These are phyloP conservation scores for Sporothrix brunneoviolacea DNA, from an alignment of 2,329 filamentous ascomycete genomes.

Conservation along the genomic window DNA sequence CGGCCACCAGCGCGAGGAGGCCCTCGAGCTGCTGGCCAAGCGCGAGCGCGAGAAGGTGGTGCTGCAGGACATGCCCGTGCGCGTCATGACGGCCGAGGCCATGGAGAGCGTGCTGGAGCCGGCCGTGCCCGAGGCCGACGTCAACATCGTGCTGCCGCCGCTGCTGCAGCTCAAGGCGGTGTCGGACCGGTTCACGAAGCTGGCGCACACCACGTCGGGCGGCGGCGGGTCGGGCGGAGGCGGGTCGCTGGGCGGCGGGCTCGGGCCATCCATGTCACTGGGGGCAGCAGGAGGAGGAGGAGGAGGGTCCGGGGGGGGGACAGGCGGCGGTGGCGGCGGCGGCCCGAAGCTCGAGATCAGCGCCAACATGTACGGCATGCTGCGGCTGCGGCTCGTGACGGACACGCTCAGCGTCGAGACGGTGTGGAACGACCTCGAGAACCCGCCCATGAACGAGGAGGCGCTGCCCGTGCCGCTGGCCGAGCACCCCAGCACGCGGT, in stretches of 20 bases:
- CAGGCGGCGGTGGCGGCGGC: slow-evolving; percentile 9
- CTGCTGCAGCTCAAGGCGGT: slow-evolving; percentile 87
- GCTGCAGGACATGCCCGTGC: slow-evolving; percentile 92
- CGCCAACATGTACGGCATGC: slow-evolving; percentile 88
- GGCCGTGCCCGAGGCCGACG: slow-evolving; percentile 81
- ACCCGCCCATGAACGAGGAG: slow-evolving; percentile 76
- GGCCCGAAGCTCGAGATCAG: slow-evolving; percentile 71
- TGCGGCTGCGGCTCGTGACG: slow-evolving; percentile 72
- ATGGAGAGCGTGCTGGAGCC: slow-evolving; percentile 96
- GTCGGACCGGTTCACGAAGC: slow-evolving; percentile 88
- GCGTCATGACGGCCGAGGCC: slow-evolving; percentile 72
- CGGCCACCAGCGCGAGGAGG: slow-evolving; percentile 35
- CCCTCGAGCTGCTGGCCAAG: slow-evolving; percentile 48
- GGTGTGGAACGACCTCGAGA: slow-evolving; percentile 77
- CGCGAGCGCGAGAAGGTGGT: slow-evolving; percentile 84
- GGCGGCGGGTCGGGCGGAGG: slow-evolving; percentile 13
- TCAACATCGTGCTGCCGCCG: slow-evolving; percentile 84
- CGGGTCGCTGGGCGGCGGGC: slow-evolving; percentile 21
- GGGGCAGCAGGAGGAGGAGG: not conserved
- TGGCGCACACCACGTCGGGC: slow-evolving; percentile 51
- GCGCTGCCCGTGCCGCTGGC: slow-evolving; percentile 66
- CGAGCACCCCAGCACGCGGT: slow-evolving; percentile 75
- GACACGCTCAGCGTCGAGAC: slow-evolving; percentile 81
- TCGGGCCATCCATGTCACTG: slow-evolving; percentile 18
- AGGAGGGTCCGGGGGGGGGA: slow-evolving; percentile 7